Evolutionary conservation across 257 asterid species (phyloP).

Genomic region (Voacanga thouarsii): DNA sequence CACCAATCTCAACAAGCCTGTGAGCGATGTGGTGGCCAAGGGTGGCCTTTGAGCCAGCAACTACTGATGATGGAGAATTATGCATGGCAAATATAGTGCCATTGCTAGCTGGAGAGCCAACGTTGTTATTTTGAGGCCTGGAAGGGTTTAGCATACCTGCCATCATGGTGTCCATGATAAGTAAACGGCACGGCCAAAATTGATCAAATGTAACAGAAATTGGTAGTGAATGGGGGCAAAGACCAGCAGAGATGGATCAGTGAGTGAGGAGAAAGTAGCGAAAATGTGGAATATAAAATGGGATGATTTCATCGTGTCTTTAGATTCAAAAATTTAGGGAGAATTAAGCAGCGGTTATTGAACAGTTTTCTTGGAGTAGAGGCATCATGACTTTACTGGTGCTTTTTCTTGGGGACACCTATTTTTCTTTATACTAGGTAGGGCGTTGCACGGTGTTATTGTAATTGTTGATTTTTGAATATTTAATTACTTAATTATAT

Average conservation of each 20-base stretch:
- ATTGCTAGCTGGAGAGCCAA: conserved; percentile 21
- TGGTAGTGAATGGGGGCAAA: background rate
- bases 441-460: too few relatives aligned
- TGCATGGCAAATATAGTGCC: conserved; percentile 33
- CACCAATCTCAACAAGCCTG: conserved; percentile 70
- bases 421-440: too few relatives aligned
- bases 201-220: background rate
- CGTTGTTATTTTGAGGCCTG: conserved; percentile 29
- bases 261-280: background rate
- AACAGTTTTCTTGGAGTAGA: conserved; percentile 20
- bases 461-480: too few relatives aligned
- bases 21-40: conserved; percentile 75
- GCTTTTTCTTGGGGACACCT: too few relatives aligned
- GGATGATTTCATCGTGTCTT: background rate
- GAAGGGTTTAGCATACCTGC: conserved; percentile 16
- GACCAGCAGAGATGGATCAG: background rate
- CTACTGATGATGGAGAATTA: conserved; percentile 17
- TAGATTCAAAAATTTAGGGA: conserved; percentile 33
- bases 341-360: background rate
- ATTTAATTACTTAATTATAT: too few relatives aligned
- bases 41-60: conserved; percentile 44
- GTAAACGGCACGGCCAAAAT: background rate
- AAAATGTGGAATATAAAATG: background rate
- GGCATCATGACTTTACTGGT: background rate
- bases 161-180: background rate